Evolutionary conservation across 2,329 filamentous ascomycete genomes (phyloP), one percentile per base, ranked within the genome.

Genomic region (Aspergillus novofumigatus): DNA sequence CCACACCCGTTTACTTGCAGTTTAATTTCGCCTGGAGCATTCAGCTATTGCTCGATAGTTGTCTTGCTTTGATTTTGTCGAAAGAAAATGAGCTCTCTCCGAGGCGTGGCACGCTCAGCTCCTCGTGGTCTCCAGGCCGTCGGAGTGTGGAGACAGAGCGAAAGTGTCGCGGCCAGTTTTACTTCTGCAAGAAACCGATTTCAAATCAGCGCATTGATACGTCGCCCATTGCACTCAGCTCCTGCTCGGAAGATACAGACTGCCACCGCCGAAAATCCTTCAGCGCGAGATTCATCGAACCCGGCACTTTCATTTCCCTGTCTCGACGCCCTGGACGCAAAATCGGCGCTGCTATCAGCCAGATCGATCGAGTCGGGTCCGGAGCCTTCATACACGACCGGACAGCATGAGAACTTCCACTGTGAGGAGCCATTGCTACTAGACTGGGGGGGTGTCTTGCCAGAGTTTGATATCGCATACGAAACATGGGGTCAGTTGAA

Each of bases 371-470:
- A 85, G 23, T 87, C 86, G 49, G 93, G 93, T 0, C 93, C 93
- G 1, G 94, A 99, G 70, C 94, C 94, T 0, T 91, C 91, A 1
- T 99, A 99, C 75, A 97, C 93, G 0, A 88, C 89, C 49, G 94
- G 94, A 56, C 86, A 85, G n/a, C 92, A 94, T 52, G 83, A 90
- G 62, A 83, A 79, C 29, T 97, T 90, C 75, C 87, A 86, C 70
- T 94, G 88, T 66, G 68, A 82, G 7, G 81, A 91, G 23, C 87
- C 92, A 0, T 78, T 97, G 17, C 79, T 92, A 3, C 85, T 97
- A 26, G 94, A 99, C 76, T 97, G 95, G 91, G 94, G 94, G 59
- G 94, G 94, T 53, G 84, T 92, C n/a, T 77, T 99, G 38, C 90
- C 88, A 17, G 86, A 92, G 65, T 97, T 96, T 70, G 85, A 92